Evolutionary conservation across 2,329 filamentous ascomycete species (phyloP).

Genomic region (Exophiala viscosa): DNA sequence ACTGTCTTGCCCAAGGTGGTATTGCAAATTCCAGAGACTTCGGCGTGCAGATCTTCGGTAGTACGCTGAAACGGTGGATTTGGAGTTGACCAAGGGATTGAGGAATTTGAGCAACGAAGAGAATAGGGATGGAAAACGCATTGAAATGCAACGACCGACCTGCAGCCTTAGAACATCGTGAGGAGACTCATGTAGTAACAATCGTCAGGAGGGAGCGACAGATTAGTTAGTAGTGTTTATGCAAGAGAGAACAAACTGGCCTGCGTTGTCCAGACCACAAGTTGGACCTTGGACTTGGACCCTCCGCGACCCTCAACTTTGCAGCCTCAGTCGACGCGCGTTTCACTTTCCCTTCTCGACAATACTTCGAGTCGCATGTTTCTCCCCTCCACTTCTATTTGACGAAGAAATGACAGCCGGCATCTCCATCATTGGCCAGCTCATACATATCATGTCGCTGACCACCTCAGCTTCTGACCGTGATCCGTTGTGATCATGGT

Average conservation of each 20-base stretch:
- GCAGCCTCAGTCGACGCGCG: conserved; percentile 14
- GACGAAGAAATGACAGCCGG: neutral
- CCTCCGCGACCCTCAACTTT: neutral
- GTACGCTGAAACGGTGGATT: neutral
- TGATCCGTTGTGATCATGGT: conserved; percentile 11
- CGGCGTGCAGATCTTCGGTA: neutral
- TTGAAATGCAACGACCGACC: neutral
- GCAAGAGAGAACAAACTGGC: no score
- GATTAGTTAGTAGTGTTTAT: no score
- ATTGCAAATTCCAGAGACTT: neutral
- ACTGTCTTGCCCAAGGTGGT: neutral
- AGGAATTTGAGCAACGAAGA: no score
- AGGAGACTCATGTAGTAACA: neutral
- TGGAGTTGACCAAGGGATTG: neutral
- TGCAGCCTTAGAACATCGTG: neutral
- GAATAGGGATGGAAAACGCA: neutral
- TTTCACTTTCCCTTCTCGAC: conserved; percentile 8
- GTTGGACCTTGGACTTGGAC: no score
- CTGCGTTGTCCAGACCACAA: no score
- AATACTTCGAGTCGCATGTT: neutral
- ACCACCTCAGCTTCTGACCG: conserved; percentile 6
- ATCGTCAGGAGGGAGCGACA: neutral
- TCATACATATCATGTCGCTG: conserved; percentile 15
- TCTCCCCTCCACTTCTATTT: neutral
- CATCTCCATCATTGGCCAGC: neutral